Conservation (phyloP, 2,329 filamentous ascomycete species). For the Teratosphaeria nubilosa region DNA sequence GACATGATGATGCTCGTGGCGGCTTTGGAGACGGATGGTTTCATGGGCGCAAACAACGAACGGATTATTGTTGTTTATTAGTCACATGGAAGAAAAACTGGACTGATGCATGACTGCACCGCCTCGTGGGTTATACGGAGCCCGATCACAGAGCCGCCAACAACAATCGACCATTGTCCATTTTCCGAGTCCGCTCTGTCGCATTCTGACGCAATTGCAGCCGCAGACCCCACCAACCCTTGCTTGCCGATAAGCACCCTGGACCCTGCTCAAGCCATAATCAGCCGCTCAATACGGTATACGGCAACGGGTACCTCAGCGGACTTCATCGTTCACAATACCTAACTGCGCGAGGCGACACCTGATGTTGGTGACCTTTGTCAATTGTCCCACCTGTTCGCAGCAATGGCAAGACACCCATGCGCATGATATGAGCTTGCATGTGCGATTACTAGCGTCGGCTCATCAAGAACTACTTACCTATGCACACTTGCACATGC, state of each 20-base stretch:
- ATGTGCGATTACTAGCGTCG: not conserved
- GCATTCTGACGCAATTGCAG: not conserved
- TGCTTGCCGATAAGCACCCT: not conserved
- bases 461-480: not conserved
- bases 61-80: no score
- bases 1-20: not conserved
- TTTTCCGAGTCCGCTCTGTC: not conserved
- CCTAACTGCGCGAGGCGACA: not conserved
- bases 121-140: not conserved
- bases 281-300: not conserved
- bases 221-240: not conserved
- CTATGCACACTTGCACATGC: not conserved
- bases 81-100: not conserved
- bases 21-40: conserved; percentile 5
- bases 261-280: not conserved
- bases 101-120: not conserved
- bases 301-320: not conserved
- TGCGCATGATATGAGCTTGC: no score
- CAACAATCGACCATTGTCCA: not conserved
- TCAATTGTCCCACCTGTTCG: no score
- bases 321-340: not conserved
- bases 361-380: not conserved
- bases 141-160: not conserved
- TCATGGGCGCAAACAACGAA: not conserved
- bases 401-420: no score